Evolutionary conservation across 2,329 filamentous ascomycete species (phyloP), one percentile per base, ranked within the genome.

Genomic region (Daldinia eschscholtzii): DNA sequence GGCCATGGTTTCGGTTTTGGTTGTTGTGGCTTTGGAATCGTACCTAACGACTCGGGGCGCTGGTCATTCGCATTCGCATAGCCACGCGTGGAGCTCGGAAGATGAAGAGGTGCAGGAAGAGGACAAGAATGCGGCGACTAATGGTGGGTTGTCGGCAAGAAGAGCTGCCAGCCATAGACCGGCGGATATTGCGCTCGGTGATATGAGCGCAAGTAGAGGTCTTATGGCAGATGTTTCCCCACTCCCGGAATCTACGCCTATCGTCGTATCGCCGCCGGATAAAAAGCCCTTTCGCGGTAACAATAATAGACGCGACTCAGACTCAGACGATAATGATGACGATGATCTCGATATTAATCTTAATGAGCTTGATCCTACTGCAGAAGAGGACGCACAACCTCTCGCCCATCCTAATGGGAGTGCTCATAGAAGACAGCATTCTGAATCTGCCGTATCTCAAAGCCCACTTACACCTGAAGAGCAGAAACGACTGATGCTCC

Each of bases 11-110:
- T 90, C 92, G 10, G 92, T 93, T n/a, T 85, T 97, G 66, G 83
- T 92, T 3, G 94, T 98, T 2, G 93, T 97, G 6, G 88, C 89
- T 1, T 87, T 98, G 59, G 95, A 98, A 80, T 97, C 96, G 82
- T 93, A 94, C 78, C 90, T 98, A 73, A 94, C 93, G 0, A 92
- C 91, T 1, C 81, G 88, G 62, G 89, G 89, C 48, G 89, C 88
- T 1, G 84, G 87, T 1, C 89, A 91, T 76, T 86, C 86, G 1
- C 88, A 90, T 74, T 85, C 86, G 1, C 88, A 90, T 71, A 79
- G 82, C 35, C 83, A 79, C 10, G 79, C 80, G 37, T 87, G 84
- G 81, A 84, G 86, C 37, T 83, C 84, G 3, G 81, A 83, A 1
- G 78, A 82, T n/a, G 76, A 78, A 30, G 81, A 81, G 77, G 33